Base-by-base conservation (phyloP, 1,139 yeast species). In the Taphrina flavorubra region DNA sequence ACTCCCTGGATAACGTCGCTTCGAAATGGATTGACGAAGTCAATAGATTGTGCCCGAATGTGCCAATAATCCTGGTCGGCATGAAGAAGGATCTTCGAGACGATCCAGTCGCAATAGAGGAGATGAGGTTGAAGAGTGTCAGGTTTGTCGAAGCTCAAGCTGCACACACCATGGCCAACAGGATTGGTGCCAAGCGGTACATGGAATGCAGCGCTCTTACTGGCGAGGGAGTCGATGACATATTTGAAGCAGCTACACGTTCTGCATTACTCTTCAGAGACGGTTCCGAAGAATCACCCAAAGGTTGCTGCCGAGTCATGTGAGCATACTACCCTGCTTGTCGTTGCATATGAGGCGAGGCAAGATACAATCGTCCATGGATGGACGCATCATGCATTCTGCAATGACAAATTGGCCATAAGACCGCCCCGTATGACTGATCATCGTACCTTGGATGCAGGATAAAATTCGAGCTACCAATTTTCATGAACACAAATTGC, bases 141-240 rank as follows among this genome's bases (percentile, higher is more conserved):
- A 86, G 85, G 75, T 96, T 96, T 69, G 96, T 91, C 51, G 80
- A 91, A 36, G 79, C 88, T 49, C 79, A 87, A 57, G 94, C 90
- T 77, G 97, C 96, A 72, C 90, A 89, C 79, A 82, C 85, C 58
- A 90, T 90, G 71, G 96, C 97, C 68, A 88, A 87, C 74, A 88
- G 88, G 80, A 89, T 91, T 75, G 96, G 96, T 72, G 96, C 97
- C 68, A 82, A 88, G 70, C 86, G 87, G 75, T 91, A 91, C 79
- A 83, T 90, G 78, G 97, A 92, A 81, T 92, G 97, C 82, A 91
- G 97, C 62, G 97, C 97, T 49, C 86, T 91, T 81, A 87, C 91
- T 70, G 95, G 95, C 36, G 76, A 74, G 51, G 72, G 73, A 16
- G 75, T 74, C 51, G 75, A 74, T 61, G 74, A 72, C 47, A 74